Percentiles rank a stretch among this genome's conserved stretches.
phyloP scores from a whole-genome alignment of 2,329 filamentous ascomycete species.

The Dactylella cylindrospora region DNA sequence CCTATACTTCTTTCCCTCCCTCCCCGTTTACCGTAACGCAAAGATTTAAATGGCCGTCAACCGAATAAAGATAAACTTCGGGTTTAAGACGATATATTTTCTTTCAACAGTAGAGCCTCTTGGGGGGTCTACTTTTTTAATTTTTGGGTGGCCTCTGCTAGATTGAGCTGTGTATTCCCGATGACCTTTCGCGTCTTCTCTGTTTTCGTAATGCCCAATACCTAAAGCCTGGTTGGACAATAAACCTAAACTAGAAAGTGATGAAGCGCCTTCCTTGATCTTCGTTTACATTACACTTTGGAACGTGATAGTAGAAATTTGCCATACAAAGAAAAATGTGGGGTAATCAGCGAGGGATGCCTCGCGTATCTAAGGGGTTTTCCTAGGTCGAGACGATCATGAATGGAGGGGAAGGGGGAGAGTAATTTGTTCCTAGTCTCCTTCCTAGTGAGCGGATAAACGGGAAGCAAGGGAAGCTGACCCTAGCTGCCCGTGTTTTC shows the following conservation, averaged over 20 bases:
- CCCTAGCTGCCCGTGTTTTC: no score
- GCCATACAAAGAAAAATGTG: background rate
- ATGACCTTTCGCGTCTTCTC: background rate
- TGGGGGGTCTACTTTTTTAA: background rate
- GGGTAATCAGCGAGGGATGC: no score
- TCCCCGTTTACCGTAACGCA: no score
- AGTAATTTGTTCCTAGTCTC: no score
- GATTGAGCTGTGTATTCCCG: background rate
- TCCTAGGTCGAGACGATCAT: no score
- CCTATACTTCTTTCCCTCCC: no score
- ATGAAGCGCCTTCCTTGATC: slow-evolving; percentile 32
- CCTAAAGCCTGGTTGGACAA: slow-evolving; percentile 20
- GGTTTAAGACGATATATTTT: slow-evolving; percentile 17
- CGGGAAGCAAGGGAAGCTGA: no score
- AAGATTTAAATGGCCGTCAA: no score
- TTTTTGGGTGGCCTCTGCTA: slow-evolving; percentile 11
- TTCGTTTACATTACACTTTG: background rate
- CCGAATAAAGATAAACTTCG: no score
- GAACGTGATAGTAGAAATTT: background rate
- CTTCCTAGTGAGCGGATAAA: no score
- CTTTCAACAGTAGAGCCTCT: background rate
- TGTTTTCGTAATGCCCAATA: slow-evolving; percentile 4
- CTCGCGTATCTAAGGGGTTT: no score
- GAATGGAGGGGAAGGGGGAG: no score
- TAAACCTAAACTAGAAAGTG: slow-evolving; percentile 34